Percentiles rank a stretch among this genome's conserved stretches.
These are phyloP conservation scores for Hypoxylon fuscum DNA, from an alignment of 495 filamentous ascomycete species.

Conservation along the genomic window DNA sequence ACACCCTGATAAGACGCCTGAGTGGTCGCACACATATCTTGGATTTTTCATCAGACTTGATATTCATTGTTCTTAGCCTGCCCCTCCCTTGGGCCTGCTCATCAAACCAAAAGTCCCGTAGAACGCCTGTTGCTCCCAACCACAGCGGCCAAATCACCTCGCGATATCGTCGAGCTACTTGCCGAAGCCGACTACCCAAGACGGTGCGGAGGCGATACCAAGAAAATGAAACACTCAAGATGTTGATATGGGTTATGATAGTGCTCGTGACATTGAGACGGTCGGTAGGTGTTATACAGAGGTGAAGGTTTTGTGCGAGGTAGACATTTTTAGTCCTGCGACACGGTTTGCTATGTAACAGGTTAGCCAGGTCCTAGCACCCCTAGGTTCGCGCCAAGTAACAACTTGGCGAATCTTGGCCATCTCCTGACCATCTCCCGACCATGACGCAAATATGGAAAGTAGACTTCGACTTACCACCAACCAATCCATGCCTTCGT, in stretches of 20 bases:
- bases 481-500: conserved; percentile 98
- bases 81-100: conserved; percentile 5
- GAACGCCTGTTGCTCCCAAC: conserved; percentile 35
- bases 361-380: conserved; percentile 33
- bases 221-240: conserved; percentile 17
- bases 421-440: not conserved
- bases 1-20: conserved; percentile 14
- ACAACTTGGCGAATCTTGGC: not conserved
- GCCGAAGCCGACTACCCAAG: conserved; percentile 32
- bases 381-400: conserved; percentile 6
- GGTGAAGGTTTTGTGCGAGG: conserved; percentile 11
- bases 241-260: conserved; percentile 1
- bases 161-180: conserved; percentile 5
- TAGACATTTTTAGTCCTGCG: conserved; percentile 50
- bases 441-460: not conserved
- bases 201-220: conserved; percentile 28
- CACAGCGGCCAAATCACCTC: conserved; percentile 12
- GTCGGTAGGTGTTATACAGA: conserved; percentile 38
- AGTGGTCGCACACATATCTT: conserved; percentile 22
- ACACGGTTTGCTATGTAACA: conserved; percentile 56
- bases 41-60: conserved; percentile 30
- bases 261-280: conserved; percentile 12
- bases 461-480: conserved; percentile 71
- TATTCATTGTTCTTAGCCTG: conserved; percentile 32
- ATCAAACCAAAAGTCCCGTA: conserved; percentile 15